Conservation (phyloP, 2,329 filamentous ascomycete species). For the Thermomyces lanuginosus region DNA sequence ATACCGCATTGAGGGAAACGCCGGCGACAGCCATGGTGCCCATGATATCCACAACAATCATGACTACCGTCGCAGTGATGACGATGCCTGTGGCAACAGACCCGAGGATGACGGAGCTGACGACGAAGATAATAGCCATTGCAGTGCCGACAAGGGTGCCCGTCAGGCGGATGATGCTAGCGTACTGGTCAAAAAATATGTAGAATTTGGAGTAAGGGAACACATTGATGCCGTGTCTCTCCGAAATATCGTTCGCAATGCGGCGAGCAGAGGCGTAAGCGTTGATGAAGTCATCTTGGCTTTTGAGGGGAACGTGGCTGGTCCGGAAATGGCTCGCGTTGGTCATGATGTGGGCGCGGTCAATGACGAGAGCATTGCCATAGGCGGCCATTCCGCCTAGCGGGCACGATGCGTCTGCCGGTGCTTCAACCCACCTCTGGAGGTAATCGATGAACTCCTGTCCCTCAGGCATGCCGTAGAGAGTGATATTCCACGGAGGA, state of each 20-base stretch:
- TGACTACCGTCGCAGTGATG: constrained; percentile 71
- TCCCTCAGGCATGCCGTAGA: constrained; percentile 82
- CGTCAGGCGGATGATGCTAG: constrained; percentile 65
- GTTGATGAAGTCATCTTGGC: constrained; percentile 81
- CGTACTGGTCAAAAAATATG: constrained; percentile 97
- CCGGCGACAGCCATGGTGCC: constrained; percentile 81
- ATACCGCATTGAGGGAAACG: constrained; percentile 88
- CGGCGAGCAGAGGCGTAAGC: constrained; percentile 80
- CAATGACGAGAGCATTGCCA: constrained; percentile 64
- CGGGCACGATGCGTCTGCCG: constrained; percentile 70
- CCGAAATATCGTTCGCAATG: constrained; percentile 60
- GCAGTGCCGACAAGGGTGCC: constrained; percentile 66
- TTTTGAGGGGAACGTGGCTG: constrained; percentile 69
- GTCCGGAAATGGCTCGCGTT: constrained; percentile 84
- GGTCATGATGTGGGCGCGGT: constrained; percentile 49
- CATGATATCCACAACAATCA: constrained; percentile 89
- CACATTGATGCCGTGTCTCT: constrained; percentile 58
- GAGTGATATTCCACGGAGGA: constrained; percentile 75
- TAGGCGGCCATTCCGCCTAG: constrained; percentile 81
- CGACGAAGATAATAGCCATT: constrained; percentile 65
- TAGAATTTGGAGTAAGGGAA: constrained; percentile 98
- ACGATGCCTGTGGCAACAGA: constrained; percentile 66
- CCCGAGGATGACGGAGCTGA: constrained; percentile 67
- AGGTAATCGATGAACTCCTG: constrained; percentile 82
- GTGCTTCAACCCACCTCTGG: constrained; percentile 62